Evolutionary conservation across 2,329 filamentous ascomycete species (phyloP).

Genomic region (Cladosporium sphaerospermum): DNA sequence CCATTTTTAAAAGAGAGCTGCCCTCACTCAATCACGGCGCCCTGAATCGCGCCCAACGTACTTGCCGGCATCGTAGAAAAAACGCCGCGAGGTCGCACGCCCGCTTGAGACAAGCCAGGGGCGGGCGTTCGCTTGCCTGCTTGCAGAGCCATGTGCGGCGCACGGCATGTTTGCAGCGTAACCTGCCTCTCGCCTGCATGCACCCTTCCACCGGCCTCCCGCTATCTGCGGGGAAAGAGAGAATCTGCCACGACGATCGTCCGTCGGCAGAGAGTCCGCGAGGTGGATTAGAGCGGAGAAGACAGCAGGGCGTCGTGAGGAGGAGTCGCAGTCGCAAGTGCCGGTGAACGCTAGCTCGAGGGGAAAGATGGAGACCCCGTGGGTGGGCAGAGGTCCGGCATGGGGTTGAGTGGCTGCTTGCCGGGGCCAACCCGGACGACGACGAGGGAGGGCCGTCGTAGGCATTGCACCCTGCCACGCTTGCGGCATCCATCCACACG

Average conservation of each 20-base stretch:
- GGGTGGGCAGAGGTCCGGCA: background rate
- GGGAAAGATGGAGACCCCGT: conserved; percentile 2
- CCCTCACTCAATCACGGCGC: too few relatives aligned
- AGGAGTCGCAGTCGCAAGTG: background rate
- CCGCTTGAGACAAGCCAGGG: conserved; percentile 5
- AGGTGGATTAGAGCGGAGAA: background rate
- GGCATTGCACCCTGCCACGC: background rate
- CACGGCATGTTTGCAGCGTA: background rate
- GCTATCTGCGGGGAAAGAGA: conserved; percentile 7
- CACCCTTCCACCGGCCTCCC: background rate
- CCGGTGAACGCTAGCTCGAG: background rate
- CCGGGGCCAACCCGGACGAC: background rate
- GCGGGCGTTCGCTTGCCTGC: background rate
- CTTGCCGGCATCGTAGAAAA: background rate
- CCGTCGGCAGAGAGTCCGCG: conserved; percentile 2
- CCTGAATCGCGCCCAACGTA: background rate
- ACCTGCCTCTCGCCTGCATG: background rate
- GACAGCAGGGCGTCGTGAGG: too few relatives aligned
- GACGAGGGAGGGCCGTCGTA: background rate
- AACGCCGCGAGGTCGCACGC: conserved; percentile 6
- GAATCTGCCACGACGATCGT: background rate
- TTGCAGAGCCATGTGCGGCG: conserved; percentile 8
- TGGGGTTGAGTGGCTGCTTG: too few relatives aligned
- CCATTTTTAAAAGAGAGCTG: too few relatives aligned
- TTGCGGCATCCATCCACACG: background rate